A percentile compares a stretch with the other conserved stretches of the same genome.
These are phyloP conservation scores for Malania oleifera DNA, from an alignment of 164 flowering plant species.

Conservation along the genomic window DNA sequence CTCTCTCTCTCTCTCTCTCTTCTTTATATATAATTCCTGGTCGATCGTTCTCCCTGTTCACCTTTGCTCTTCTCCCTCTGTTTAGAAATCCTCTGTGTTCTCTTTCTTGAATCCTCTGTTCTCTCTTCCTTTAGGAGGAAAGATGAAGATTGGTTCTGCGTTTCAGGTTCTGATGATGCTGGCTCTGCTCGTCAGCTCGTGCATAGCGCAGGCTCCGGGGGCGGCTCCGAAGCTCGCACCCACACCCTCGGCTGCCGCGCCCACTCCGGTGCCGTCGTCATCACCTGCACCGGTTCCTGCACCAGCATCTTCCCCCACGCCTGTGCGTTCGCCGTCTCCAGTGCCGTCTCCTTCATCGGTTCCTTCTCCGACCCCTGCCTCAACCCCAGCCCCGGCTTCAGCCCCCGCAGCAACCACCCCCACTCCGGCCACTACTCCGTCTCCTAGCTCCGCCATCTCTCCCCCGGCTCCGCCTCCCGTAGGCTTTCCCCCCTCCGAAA, in stretches of 20 bases:
- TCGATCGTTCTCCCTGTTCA: background rate
- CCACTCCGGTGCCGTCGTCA: background rate
- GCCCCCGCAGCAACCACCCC: conserved; percentile 4
- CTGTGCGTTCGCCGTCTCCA: conserved; percentile 11
- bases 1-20: background rate
- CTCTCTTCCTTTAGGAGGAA: background rate
- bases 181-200: conserved; percentile 30
- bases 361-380: background rate
- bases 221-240: conserved; percentile 19
- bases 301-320: conserved; percentile 4
- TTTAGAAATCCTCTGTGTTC: background rate
- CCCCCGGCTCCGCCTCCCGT: conserved; percentile 6
- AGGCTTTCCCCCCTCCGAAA: conserved; percentile 5
- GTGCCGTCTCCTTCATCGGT: conserved; percentile 13
- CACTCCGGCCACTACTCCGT: conserved; percentile 1
- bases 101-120: background rate
- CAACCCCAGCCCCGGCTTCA: conserved; percentile 7
- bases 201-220: conserved; percentile 40
- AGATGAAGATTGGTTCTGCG: conserved; percentile 16
- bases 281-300: background rate
- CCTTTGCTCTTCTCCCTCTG: background rate
- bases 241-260: conserved; percentile 7
- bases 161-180: conserved; percentile 21
- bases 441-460: conserved; percentile 6
- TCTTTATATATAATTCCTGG: background rate